Conservation (phyloP, 352 stramenopile species). For the Phytophthora hybrid region DNA sequence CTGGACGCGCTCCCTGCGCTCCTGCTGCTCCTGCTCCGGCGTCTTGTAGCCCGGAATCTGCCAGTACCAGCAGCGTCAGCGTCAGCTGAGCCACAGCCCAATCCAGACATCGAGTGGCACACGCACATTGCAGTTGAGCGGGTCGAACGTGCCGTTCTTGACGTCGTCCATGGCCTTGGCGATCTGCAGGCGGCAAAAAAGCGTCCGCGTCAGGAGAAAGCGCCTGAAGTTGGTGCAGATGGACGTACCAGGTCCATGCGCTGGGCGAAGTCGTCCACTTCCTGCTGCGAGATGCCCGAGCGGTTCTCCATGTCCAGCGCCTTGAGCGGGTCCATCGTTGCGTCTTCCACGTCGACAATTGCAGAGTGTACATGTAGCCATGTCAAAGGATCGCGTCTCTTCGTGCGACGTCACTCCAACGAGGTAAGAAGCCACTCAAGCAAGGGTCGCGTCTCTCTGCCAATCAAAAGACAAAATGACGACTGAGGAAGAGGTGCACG, state of each 20-base stretch:
- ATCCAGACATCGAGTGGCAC: background rate
- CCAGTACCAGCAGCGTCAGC: background rate
- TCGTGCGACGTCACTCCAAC: background rate
- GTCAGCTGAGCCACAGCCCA: background rate
- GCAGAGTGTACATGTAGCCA: conserved; percentile 15
- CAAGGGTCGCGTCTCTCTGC: background rate
- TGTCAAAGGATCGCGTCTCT: conserved; percentile 31
- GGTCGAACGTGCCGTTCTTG: conserved; percentile 84
- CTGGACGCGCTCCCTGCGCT: conserved; percentile 47
- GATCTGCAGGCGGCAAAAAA: conserved; percentile 45
- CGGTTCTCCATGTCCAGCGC: conserved; percentile 79
- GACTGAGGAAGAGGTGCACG: conserved; percentile 28
- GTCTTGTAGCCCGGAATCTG: conserved; percentile 85
- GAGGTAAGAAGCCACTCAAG: background rate
- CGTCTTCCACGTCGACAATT: background rate
- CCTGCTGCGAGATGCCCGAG: conserved; percentile 65
- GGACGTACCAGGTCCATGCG: conserved; percentile 74
- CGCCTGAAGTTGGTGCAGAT: background rate
- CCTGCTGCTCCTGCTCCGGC: conserved; percentile 70
- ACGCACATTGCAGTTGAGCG: conserved; percentile 67
- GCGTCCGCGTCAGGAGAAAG: background rate
- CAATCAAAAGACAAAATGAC: conserved; percentile 6
- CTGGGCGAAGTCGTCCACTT: conserved; percentile 73
- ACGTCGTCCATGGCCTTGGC: conserved; percentile 80
- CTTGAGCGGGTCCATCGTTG: conserved; percentile 63